Base-by-base conservation (phyloP, 805 yeast species). In the Ogataea nonfermentans region DNA sequence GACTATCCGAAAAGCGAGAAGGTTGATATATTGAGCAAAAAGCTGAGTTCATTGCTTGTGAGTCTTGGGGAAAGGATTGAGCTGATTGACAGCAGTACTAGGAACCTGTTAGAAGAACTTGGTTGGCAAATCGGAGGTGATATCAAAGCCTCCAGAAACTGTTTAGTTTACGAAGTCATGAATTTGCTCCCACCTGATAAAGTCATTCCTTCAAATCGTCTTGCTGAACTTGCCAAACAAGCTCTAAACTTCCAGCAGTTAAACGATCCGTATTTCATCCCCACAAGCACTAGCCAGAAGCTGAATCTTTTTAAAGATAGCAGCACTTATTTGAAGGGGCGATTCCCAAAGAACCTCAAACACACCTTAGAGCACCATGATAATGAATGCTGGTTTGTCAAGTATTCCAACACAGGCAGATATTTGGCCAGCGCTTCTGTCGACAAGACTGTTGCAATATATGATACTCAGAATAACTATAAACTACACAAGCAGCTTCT, bases 321-420 rank as follows among this genome's bases (percentile, higher is more conserved):
- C 9, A 38, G 29, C 24, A 47, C 32, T 48, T 55, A 29, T 63
- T 58, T 29, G 51, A 29, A 33, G 16, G 36, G 32, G 12, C 26
- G 29, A 8, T 41, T 57, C 44, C 87, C 88, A 1, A 68, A 68
- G 14, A 64, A 63, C 3, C 59, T 74, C 3, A 54, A 74, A 9
- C 68, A 70, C 40, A 68, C 73, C 0, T 61, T 84, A 6, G 48
- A 62, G 1, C 66, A 70, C 30, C 93, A 85, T 53, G 59, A 65
- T 1, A 78, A 81, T 54, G 95, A 90, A 58, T 91, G 87, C 9
- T 90, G 97, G 97, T 83, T 71, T 55, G 70, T 84, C 10, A 75
- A 76, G 41, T 89, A 86, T 55, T 82, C 93, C 5, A 84, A 88
- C 32, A 73, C 76, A 62, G 96, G 96, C 3, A 72, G 70, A 46